These are phyloP conservation scores for Allomyces javanicus DNA, from an alignment of 192 early-diverging fungal genomes.

Conservation along the genomic window DNA sequence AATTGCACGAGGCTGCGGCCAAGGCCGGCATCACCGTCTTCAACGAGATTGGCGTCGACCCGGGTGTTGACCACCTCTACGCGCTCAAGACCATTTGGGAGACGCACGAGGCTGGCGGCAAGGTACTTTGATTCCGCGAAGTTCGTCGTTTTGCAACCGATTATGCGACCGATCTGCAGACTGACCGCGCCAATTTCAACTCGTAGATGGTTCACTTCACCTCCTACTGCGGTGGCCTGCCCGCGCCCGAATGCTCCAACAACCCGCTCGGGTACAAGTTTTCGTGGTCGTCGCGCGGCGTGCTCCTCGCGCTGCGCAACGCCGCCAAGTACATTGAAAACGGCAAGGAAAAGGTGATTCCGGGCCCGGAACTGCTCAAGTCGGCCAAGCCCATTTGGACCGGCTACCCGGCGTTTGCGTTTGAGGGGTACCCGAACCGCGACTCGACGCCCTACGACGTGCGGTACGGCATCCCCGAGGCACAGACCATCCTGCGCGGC, in stretches of 20 bases:
- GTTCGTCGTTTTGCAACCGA: background rate
- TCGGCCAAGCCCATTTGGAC: slow-evolving; percentile 70
- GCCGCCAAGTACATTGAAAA: slow-evolving; percentile 75
- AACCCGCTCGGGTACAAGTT: slow-evolving; percentile 99
- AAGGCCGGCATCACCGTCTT: slow-evolving; percentile 71
- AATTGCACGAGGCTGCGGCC: slow-evolving; percentile 64
- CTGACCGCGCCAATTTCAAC: too few relatives aligned
- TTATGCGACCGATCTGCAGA: too few relatives aligned
- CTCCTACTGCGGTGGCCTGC: slow-evolving; percentile 95
- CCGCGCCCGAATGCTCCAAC: slow-evolving; percentile 88
- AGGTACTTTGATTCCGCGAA: slow-evolving; percentile 17
- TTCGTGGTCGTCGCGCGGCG: slow-evolving; percentile 92
- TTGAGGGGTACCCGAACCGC: slow-evolving; percentile 92
- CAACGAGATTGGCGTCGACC: slow-evolving; percentile 98
- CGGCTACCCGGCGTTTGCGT: slow-evolving; percentile 87
- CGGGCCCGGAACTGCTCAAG: slow-evolving; percentile 71
- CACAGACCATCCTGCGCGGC: slow-evolving; percentile 78
- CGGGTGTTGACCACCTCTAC: slow-evolving; percentile 91
- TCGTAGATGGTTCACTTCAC: slow-evolving; percentile 53
- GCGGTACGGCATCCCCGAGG: slow-evolving; percentile 88
- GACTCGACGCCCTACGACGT: slow-evolving; percentile 87
- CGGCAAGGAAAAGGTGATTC: slow-evolving; percentile 71
- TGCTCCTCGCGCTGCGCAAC: slow-evolving; percentile 89
- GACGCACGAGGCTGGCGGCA: slow-evolving; percentile 57
- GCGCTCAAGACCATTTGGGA: slow-evolving; percentile 80